These are phyloP conservation scores for Lasiosphaeria ovina DNA, from an alignment of 495 filamentous ascomycete genomes.

Conservation along the genomic window DNA sequence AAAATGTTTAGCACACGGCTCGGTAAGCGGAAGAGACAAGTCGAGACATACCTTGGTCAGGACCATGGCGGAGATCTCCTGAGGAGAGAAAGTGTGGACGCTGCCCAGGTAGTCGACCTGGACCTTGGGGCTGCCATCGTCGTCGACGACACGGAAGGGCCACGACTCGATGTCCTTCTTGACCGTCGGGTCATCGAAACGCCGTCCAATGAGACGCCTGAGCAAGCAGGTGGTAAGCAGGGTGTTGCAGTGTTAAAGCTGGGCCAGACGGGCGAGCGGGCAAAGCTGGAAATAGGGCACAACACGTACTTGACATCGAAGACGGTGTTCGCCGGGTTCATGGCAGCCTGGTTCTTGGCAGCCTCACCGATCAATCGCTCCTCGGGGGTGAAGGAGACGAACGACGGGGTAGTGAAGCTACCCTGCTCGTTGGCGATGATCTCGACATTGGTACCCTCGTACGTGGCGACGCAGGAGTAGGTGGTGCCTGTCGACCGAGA, in stretches of 20 bases:
- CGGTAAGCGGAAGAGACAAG: background rate
- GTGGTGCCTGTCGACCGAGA: conserved; percentile 77
- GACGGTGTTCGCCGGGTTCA: conserved; percentile 97
- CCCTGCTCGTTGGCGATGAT: conserved; percentile 99
- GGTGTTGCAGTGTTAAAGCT: background rate
- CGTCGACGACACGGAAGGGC: conserved; percentile 96
- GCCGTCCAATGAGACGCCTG: conserved; percentile 90
- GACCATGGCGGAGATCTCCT: conserved; percentile 98
- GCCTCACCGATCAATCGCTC: conserved; percentile 98
- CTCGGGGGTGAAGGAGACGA: conserved; percentile 97
- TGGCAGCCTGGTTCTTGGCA: conserved; percentile 99
- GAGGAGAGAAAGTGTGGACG: conserved; percentile 91
- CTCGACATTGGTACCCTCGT: conserved; percentile 98
- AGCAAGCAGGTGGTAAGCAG: conserved; percentile 27
- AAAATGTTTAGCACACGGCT: conserved; percentile 11
- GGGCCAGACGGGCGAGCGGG: too few relatives aligned
- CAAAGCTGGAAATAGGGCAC: too few relatives aligned
- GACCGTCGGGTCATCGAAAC: conserved; percentile 91
- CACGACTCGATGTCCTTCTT: conserved; percentile 98
- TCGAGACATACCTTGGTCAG: conserved; percentile 67
- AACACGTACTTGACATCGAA: conserved; percentile 83
- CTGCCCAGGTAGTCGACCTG: conserved; percentile 95
- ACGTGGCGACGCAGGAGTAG: conserved; percentile 99
- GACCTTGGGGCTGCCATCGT: conserved; percentile 85
- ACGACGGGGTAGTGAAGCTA: conserved; percentile 96